A percentile compares a stretch with the other conserved stretches of the same genome.
Evolutionary conservation across 768 basidiomycete genomes (phyloP).

Genomic region (Russula earlei): DNA sequence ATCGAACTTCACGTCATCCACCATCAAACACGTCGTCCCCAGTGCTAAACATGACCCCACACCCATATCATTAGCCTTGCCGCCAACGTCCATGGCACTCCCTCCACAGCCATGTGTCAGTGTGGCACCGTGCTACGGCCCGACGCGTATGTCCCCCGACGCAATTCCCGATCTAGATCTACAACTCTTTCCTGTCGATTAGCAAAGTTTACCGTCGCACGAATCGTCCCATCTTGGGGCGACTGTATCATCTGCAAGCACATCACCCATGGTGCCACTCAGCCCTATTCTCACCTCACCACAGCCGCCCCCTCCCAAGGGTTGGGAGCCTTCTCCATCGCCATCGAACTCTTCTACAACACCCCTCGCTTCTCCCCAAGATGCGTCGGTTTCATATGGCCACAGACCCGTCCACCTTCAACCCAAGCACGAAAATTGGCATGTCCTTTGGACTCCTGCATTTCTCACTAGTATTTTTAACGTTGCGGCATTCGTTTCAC

Average conservation of each 20-base stretch:
- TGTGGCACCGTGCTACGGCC: background rate
- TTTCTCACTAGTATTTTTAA: background rate
- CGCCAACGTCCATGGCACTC: background rate
- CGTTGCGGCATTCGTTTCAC: background rate
- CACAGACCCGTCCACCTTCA: background rate
- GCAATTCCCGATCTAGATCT: background rate
- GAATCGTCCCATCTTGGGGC: background rate
- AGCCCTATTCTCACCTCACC: background rate
- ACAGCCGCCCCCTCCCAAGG: background rate
- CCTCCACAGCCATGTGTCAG: background rate
- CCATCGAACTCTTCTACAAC: background rate
- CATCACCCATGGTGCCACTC: background rate
- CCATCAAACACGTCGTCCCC: background rate
- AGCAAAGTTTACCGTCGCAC: background rate
- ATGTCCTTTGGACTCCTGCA: background rate
- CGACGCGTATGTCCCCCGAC: slow-evolving; percentile 4
- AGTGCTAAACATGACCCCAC: background rate
- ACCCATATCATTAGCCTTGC: background rate
- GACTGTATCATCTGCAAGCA: background rate
- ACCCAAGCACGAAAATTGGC: background rate
- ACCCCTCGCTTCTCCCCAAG: background rate
- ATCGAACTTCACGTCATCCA: background rate
- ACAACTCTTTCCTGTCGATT: background rate
- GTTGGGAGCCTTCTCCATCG: slow-evolving; percentile 2
- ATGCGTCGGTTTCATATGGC: background rate